Evolutionary conservation across 768 basidiomycete genomes (phyloP), one percentile per base, ranked within the genome.

Genomic region (Tylopilus sp.): DNA sequence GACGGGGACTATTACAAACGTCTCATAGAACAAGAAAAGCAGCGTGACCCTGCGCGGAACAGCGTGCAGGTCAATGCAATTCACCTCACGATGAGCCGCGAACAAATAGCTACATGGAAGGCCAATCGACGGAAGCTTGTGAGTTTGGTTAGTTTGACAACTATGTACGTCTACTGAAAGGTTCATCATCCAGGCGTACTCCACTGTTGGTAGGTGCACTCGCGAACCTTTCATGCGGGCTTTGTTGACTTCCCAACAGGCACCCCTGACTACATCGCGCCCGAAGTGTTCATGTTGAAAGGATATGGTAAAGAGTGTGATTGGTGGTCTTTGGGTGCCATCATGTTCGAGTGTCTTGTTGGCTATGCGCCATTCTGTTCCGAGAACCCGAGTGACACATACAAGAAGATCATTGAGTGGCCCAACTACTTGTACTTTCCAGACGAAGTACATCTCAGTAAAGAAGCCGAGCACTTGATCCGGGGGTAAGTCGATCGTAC

Each of bases 271-370:
- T 82, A 96, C 81, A 98, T 98, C 63, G 94, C 95, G 0, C 95
- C 95, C 4, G 95, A 98, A 65, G 96, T 98, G 61, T 98, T 99
- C 79, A 73, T 93, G 69, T 87, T 96, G 76, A 89, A 96, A 66
- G 96, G 96, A 6, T 99, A 99, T 63, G 93, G 94, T 43, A 95
- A 96, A 71, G 96, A 98, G 72, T 98, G 96, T 67, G 96, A 99
- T 72, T 99, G 96, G 96, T 99, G 96, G 96, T 98, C 96, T 33
- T 74, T 99, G 50, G 96, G 96, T 13, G 95, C 96, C 6, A 98
- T 99, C 70, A 97, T 95, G 85, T 99, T 95, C 67, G 96, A 99
- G 72, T 98, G 96, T 72, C 78, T 99, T 31, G 93, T 98, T 58
- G 96, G 96, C 55, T 98, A 95, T 68, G 94, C 96, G 16, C 96